phyloP scores from a whole-genome alignment of 164 flowering plant species.

The Euptelea pleiosperma region DNA sequence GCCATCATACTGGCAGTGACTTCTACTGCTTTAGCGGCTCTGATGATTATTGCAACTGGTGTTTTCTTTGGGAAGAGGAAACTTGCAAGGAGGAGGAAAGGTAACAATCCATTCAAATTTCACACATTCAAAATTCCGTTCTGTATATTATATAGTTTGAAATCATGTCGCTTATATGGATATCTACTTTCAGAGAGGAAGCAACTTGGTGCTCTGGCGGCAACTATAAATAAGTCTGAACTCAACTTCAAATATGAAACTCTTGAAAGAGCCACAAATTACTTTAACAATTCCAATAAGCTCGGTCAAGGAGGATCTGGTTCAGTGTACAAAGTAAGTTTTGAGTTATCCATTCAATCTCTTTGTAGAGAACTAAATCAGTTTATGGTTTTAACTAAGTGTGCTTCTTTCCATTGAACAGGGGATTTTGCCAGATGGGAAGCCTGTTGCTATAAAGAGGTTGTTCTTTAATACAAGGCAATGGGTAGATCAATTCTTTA shows the following conservation, averaged over 20 bases:
- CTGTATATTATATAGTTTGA: background rate
- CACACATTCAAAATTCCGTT: background rate
- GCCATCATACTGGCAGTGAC: constrained; percentile 42
- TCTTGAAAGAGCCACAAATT: constrained; percentile 72
- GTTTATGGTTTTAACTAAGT: background rate
- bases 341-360: background rate
- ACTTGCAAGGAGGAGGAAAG: constrained; percentile 38
- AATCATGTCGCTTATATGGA: background rate
- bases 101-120: constrained; percentile 22
- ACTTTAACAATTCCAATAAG: constrained; percentile 53
- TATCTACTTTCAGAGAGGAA: constrained; percentile 46
- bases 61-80: constrained; percentile 38
- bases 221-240: constrained; percentile 49
- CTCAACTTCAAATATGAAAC: constrained; percentile 62
- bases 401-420: constrained; percentile 16
- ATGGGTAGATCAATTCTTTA: constrained; percentile 89
- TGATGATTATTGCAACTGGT: constrained; percentile 32
- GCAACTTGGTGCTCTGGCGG: constrained; percentile 46
- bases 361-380: background rate
- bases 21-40: constrained; percentile 37
- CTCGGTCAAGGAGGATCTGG: constrained; percentile 88
- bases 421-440: constrained; percentile 70
- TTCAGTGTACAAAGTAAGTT: constrained; percentile 61
- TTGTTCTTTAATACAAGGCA: constrained; percentile 73
- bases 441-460: constrained; percentile 64